These are phyloP conservation scores for Straminergon stramineum DNA, from an alignment of 225 moss, liverwort and hornwort genomes.

Conservation along the genomic window DNA sequence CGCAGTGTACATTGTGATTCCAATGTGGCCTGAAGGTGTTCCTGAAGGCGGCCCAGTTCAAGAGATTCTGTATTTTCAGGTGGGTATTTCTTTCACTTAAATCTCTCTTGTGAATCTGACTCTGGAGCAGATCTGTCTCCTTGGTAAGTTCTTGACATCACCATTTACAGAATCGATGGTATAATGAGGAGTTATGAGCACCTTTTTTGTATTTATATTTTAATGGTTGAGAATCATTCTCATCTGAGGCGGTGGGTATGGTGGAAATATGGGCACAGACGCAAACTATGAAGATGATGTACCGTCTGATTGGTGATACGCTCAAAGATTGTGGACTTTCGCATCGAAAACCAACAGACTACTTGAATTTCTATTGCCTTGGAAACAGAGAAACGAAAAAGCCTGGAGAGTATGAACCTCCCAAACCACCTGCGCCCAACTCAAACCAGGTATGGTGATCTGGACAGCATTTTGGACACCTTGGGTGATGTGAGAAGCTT, in stretches of 20 bases:
- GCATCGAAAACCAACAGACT: constrained; percentile 59
- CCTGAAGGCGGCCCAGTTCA: constrained; percentile 69
- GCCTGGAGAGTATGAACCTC: constrained; percentile 36
- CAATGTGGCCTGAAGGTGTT: constrained; percentile 89
- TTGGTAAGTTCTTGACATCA: not conserved
- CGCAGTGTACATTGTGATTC: constrained; percentile 68
- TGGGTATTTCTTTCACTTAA: not conserved
- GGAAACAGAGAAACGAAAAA: constrained; percentile 57
- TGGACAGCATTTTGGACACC: not conserved
- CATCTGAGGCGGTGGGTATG: not conserved
- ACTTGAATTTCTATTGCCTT: constrained; percentile 83
- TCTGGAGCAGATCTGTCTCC: not conserved
- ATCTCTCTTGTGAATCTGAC: not conserved
- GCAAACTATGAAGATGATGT: constrained; percentile 97
- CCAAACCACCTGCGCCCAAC: constrained; percentile 46
- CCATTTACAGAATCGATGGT: not conserved
- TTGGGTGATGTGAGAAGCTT: not conserved
- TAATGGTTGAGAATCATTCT: not conserved
- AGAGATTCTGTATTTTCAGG: constrained; percentile 93
- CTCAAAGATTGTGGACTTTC: constrained; percentile 39
- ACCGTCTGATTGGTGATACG: constrained; percentile 63
- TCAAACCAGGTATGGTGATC: constrained; percentile 57
- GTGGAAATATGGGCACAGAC: constrained; percentile 20
- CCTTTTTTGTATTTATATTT: not conserved
- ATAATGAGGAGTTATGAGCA: not conserved